Evolutionary conservation across 2,329 filamentous ascomycete species (phyloP).

Genomic region (Penicillium oxalicum): DNA sequence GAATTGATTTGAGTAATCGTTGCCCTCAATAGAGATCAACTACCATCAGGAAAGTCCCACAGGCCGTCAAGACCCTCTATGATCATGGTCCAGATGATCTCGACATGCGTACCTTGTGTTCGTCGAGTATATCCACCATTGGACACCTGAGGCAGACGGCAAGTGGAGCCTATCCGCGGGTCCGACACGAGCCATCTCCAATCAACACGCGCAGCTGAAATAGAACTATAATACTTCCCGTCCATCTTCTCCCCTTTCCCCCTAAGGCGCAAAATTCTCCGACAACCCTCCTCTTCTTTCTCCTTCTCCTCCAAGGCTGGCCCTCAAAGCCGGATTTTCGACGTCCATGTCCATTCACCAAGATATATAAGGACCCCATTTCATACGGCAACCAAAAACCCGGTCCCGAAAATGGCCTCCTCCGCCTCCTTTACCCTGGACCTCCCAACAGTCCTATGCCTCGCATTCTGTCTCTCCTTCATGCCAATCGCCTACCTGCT

Average conservation of each 20-base stretch:
- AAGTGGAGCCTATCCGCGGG: neutral
- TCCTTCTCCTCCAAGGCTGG: neutral
- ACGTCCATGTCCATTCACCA: too few species aligned
- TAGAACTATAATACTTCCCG: neutral
- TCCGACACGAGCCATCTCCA: too few species aligned
- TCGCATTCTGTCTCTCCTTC: slow-evolving; percentile 50
- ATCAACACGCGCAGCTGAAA: neutral
- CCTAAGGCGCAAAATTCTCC: neutral
- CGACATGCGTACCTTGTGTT: too few species aligned
- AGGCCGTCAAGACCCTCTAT: too few species aligned
- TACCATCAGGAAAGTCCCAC: too few species aligned
- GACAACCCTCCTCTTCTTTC: neutral
- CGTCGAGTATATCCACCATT: neutral
- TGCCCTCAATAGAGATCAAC: too few species aligned
- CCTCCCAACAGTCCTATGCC: slow-evolving; percentile 48
- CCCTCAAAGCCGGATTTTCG: too few species aligned
- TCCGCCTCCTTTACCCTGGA: slow-evolving; percentile 34
- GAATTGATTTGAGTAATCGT: too few species aligned
- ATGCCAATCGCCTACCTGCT: slow-evolving; percentile 49
- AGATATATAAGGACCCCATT: too few species aligned
- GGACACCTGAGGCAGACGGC: neutral
- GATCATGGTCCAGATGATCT: too few species aligned
- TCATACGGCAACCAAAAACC: too few species aligned
- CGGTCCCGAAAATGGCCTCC: slow-evolving; percentile 14
- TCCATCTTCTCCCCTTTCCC: neutral